Conservation (phyloP, 164 flowering plant genomes). For the Piper betle region DNA sequence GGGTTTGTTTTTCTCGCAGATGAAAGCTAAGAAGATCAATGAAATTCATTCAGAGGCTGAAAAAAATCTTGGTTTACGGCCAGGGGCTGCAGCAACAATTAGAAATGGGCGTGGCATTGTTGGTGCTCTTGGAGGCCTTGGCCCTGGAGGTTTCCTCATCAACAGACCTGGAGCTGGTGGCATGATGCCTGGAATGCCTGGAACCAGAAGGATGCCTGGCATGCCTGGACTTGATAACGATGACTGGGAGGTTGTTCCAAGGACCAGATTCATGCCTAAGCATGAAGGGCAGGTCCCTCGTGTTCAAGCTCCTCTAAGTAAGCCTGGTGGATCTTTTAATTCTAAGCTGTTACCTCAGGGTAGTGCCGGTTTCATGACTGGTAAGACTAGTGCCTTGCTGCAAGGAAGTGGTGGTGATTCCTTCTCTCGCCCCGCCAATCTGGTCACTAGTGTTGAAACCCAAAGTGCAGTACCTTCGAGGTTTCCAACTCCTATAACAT, state of each 20-base stretch:
- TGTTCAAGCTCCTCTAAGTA: slow-evolving; percentile 33
- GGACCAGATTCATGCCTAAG: slow-evolving; percentile 48
- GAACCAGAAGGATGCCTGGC: slow-evolving; percentile 80
- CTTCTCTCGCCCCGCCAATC: slow-evolving; percentile 20
- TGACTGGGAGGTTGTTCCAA: slow-evolving; percentile 78
- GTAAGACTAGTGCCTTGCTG: slow-evolving; percentile 58
- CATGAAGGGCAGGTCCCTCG: slow-evolving; percentile 37
- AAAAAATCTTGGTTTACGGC: slow-evolving; percentile 75
- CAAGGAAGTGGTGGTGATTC: slow-evolving; percentile 39
- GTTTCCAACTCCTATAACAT: slow-evolving; percentile 14
- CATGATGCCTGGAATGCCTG: slow-evolving; percentile 99
- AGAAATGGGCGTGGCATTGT: slow-evolving; percentile 41
- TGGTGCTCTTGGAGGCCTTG: slow-evolving; percentile 31
- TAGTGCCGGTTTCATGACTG: slow-evolving; percentile 45
- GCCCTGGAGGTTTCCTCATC: slow-evolving; percentile 57
- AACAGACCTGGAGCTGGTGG: slow-evolving; percentile 81
- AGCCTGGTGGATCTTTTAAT: slow-evolving; percentile 33
- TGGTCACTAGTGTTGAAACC: slow-evolving; percentile 18
- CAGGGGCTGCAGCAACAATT: slow-evolving; percentile 76
- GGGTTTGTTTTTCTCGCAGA: slow-evolving; percentile 20
- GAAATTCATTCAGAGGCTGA: slow-evolving; percentile 96
- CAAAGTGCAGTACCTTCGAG: slow-evolving; percentile 21
- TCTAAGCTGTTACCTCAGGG: slow-evolving; percentile 67
- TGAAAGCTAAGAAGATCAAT: slow-evolving; percentile 83
- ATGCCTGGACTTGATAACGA: slow-evolving; percentile 77